Base-by-base conservation (phyloP, 805 yeast genomes). In the Pichia nakasei region DNA sequence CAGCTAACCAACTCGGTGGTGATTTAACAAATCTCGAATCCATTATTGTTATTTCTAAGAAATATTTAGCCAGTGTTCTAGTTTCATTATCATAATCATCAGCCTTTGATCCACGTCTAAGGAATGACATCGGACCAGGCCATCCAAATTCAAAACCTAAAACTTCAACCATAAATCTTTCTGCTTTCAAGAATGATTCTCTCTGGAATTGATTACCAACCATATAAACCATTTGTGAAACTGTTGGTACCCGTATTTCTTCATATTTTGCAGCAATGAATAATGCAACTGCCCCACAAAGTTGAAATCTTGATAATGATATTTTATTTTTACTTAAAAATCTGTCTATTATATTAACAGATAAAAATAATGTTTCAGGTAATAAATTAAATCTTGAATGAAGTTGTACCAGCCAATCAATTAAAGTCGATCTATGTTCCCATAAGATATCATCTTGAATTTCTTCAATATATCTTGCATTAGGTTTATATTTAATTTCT, bases 261-360 rank as follows among this genome's bases (percentile, higher is more conserved):
- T 88, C 96, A 61, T 84, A 85, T 64, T 88, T 88, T n/a, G 96
- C 91, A 22, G 96, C 95, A 46, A 86, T 79, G 63, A 87, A 85
- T 44, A 88, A 66, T 20, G 89, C 75, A 5, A 93, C 85, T 2
- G 96, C 96, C 13, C 97, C 98, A 40, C 93, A 96, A 48, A 93
- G 73, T 66, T 93, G 98, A 57, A 93, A 83, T 59, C 91, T 78
- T 46, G 85, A 76, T 48, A 88, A 70, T 11, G 95, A 79, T 3
- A 93, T 94, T 42, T 76, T 72, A 81, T 48, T 72, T 59, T 19
- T 82, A 70, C 76, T 79, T 51, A 89, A 72, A 59, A 84, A 87
- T 52, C 96, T 68, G 65, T 88, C 97, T 78, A 88, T 81, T 45
- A 86, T 66, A 63, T 86, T 87, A 41, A 85, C 82, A 3, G 95